These are phyloP conservation scores for Fusarium sp. DNA, from an alignment of 2,329 filamentous ascomycete species.

Conservation along the genomic window DNA sequence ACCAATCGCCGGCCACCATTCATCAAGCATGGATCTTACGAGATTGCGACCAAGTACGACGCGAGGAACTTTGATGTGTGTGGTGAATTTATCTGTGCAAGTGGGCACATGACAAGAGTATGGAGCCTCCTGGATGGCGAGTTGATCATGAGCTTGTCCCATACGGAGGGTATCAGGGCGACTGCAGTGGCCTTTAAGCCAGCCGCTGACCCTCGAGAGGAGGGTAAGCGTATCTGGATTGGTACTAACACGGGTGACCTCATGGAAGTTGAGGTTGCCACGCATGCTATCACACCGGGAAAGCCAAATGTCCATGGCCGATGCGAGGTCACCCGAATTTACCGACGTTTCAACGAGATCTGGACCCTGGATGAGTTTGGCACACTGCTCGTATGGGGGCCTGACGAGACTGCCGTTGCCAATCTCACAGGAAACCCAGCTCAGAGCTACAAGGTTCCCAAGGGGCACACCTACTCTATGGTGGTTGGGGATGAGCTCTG, in stretches of 20 bases:
- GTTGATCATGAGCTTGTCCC: constrained; percentile 81
- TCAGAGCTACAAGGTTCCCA: constrained; percentile 81
- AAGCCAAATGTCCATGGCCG: constrained; percentile 81
- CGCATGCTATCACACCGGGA: constrained; percentile 76
- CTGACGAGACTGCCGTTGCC: constrained; percentile 77
- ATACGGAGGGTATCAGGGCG: constrained; percentile 87
- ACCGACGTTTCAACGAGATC: constrained; percentile 87
- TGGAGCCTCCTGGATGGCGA: constrained; percentile 90
- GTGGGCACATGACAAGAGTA: constrained; percentile 85
- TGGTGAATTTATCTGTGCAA: constrained; percentile 87
- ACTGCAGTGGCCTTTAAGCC: constrained; percentile 90
- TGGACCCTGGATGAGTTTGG: constrained; percentile 96
- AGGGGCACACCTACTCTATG: constrained; percentile 88
- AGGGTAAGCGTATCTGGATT: constrained; percentile 87
- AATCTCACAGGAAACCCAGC: constrained; percentile 78
- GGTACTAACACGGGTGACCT: constrained; percentile 91
- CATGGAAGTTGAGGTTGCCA: constrained; percentile 85
- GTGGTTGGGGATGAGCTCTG: constrained; percentile 87
- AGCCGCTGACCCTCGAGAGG: constrained; percentile 79
- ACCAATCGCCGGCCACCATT: constrained; percentile 86
- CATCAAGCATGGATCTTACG: constrained; percentile 76
- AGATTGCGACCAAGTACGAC: constrained; percentile 88
- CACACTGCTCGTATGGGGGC: constrained; percentile 87
- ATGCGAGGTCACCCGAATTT: constrained; percentile 85
- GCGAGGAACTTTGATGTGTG: constrained; percentile 88